Conservation (phyloP, 805 yeast species). For the Wickerhamomyces mucosus region DNA sequence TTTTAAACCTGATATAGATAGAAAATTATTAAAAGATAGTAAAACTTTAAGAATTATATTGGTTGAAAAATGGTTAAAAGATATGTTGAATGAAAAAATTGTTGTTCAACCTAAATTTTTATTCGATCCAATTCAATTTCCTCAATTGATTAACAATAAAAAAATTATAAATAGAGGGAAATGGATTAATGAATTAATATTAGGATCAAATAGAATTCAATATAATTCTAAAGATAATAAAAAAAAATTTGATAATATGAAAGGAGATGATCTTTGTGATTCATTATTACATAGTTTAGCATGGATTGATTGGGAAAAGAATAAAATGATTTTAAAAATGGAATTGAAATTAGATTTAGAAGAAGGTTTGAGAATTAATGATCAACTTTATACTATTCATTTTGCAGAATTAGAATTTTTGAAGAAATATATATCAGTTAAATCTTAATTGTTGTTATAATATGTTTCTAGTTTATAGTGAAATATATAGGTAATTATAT, state of each 20-base stretch:
- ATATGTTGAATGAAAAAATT: constrained; percentile 1
- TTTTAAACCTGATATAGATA: constrained; percentile 11
- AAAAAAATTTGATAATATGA: constrained; percentile 4
- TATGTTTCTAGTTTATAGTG: background rate
- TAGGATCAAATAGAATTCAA: too few relatives aligned
- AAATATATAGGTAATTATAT: background rate
- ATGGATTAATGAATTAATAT: constrained; percentile 13
- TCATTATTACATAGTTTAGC: constrained; percentile 16
- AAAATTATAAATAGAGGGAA: constrained; percentile 6
- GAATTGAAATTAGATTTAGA: constrained; percentile 14
- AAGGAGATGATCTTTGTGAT: constrained; percentile 20
- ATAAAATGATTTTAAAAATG: constrained; percentile 13
- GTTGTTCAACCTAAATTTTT: constrained; percentile 4
- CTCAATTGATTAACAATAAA: background rate
- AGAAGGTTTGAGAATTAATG: constrained; percentile 8
- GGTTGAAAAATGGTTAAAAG: constrained; percentile 14
- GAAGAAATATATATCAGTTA: background rate
- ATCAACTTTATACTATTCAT: constrained; percentile 11
- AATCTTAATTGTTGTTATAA: too few relatives aligned
- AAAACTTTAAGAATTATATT: constrained; percentile 11
- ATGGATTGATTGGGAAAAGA: constrained; percentile 19
- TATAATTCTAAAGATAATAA: too few relatives aligned
- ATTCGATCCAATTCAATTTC: constrained; percentile 4
- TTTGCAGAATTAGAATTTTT: constrained; percentile 1
- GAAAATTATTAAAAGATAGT: constrained; percentile 1